phyloP scores from a whole-genome alignment of 2,329 filamentous ascomycete species.

The Phyllosticta paracitricarpa region DNA sequence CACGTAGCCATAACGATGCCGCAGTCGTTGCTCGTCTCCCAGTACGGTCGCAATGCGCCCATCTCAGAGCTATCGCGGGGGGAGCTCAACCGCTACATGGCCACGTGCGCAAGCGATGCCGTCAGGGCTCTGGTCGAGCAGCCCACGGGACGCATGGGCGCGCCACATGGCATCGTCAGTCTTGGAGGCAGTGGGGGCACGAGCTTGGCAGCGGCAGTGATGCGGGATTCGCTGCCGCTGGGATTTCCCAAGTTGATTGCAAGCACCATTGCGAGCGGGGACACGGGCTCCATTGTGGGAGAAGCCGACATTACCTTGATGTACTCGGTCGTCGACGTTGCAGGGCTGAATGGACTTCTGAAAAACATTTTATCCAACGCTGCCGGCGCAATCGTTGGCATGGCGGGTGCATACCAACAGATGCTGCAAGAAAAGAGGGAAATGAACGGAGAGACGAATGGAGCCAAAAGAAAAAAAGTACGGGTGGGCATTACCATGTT shows the following conservation, averaged over 20 bases:
- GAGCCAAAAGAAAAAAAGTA: constrained; percentile 27
- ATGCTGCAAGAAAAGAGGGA: not conserved
- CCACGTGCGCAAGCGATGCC: constrained; percentile 34
- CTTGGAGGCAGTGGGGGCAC: constrained; percentile 57
- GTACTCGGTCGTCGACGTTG: constrained; percentile 62
- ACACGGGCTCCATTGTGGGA: constrained; percentile 54
- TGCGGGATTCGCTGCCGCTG: constrained; percentile 51
- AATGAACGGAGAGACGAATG: not conserved
- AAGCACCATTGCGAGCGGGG: constrained; percentile 58
- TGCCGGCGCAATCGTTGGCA: constrained; percentile 49
- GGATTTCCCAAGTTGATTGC: constrained; percentile 63
- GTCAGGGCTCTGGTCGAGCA: constrained; percentile 31
- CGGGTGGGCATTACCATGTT: constrained; percentile 63
- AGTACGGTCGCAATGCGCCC: constrained; percentile 12
- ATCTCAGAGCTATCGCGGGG: constrained; percentile 37
- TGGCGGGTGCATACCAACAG: constrained; percentile 39
- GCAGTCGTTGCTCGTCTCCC: constrained; percentile 33
- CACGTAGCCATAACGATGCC: constrained; percentile 40
- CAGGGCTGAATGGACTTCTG: constrained; percentile 53
- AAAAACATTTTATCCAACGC: constrained; percentile 52
- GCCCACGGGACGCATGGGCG: constrained; percentile 2
- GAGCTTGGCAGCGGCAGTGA: constrained; percentile 48
- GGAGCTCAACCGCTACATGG: constrained; percentile 49
- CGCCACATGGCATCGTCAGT: constrained; percentile 39
- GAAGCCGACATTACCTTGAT: constrained; percentile 61